A percentile compares a stretch with the other conserved stretches of the same genome.
Evolutionary conservation across 2,329 filamentous ascomycete species (phyloP).

Genomic region (Blastomyces silverae): DNA sequence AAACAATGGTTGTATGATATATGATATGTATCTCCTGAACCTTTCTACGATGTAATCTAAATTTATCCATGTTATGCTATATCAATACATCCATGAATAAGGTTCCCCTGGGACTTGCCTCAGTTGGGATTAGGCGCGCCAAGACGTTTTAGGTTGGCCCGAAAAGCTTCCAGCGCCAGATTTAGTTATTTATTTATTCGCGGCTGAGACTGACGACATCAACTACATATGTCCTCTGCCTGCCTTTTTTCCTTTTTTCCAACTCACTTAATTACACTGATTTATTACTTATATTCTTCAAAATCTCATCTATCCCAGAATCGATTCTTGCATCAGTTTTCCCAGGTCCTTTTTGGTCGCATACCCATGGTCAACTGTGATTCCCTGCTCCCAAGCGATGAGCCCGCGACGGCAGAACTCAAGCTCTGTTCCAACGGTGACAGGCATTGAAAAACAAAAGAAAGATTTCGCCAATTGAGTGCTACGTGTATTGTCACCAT

Average conservation of each 20-base stretch:
- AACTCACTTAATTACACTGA: not conserved
- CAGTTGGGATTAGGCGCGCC: not conserved
- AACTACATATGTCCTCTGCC: not conserved
- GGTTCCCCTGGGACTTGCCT: not conserved
- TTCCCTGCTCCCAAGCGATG: not conserved
- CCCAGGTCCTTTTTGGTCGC: not conserved
- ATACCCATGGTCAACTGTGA: slow-evolving; percentile 2
- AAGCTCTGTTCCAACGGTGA: not conserved
- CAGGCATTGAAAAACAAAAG: not conserved
- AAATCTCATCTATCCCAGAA: not conserved
- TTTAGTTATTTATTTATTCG: not conserved
- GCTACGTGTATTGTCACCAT: not conserved
- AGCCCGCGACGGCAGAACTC: not conserved
- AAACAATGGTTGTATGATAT: not conserved
- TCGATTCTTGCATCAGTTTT: not conserved
- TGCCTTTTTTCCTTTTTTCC: not conserved
- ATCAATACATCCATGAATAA: no score
- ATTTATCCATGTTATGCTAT: not conserved
- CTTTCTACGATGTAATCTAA: not conserved
- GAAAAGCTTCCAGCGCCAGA: not conserved
- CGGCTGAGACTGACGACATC: not conserved
- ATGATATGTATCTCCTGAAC: not conserved
- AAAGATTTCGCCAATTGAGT: not conserved
- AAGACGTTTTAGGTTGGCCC: not conserved
- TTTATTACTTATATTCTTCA: not conserved